A percentile compares a stretch with the other conserved stretches of the same genome.
Conservation (phyloP, 108 stramenopile species). For the Nitzschia palea region DNA sequence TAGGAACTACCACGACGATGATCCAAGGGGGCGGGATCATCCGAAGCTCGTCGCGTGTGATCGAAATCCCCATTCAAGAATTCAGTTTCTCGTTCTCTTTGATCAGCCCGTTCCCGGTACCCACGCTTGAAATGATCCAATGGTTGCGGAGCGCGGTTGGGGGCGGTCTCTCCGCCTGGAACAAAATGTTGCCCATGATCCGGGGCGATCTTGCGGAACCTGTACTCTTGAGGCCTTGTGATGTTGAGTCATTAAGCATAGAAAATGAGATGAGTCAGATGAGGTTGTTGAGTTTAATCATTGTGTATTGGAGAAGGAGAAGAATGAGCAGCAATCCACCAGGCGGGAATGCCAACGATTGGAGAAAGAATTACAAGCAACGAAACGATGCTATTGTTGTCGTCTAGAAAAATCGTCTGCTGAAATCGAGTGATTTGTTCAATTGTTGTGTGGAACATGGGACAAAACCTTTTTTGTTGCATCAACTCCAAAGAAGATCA, state of each 20-base stretch:
- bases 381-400: neutral
- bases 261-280: neutral
- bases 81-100: slow-evolving; percentile 52
- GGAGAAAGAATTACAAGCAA: neutral
- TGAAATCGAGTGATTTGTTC: neutral
- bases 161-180: slow-evolving; percentile 31
- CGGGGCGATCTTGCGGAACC: slow-evolving; percentile 14
- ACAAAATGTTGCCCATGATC: slow-evolving; percentile 63
- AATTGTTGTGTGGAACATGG: slow-evolving; percentile 4
- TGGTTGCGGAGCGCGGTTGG: slow-evolving; percentile 60
- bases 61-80: slow-evolving; percentile 11
- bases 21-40: neutral
- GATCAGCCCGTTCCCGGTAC: slow-evolving; percentile 62
- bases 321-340: too few species aligned
- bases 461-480: neutral
- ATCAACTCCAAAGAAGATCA: neutral
- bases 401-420: neutral
- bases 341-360: neutral
- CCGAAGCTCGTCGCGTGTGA: neutral
- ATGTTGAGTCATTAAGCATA: neutral
- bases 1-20: slow-evolving; percentile 3
- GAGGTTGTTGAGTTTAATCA: slow-evolving; percentile 1
- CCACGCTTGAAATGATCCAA: slow-evolving; percentile 86
- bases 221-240: neutral
- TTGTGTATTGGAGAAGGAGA: too few species aligned